These are phyloP conservation scores for Diphasiastrum complanatum DNA, from an alignment of 83 land plant genomes.

Conservation along the genomic window DNA sequence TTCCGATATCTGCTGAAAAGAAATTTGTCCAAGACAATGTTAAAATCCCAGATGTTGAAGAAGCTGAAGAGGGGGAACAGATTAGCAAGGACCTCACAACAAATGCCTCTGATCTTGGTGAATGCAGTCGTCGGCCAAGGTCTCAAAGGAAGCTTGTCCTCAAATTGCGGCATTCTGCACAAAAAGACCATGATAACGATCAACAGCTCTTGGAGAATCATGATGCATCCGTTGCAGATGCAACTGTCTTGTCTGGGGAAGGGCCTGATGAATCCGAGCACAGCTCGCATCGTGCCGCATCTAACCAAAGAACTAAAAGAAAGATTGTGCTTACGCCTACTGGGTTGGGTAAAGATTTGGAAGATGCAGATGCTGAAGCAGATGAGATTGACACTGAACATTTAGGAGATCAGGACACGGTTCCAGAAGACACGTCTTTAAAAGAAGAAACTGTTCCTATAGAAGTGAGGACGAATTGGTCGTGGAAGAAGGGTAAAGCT, in stretches of 20 bases:
- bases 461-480: constrained; percentile 16
- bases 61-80: too few relatives aligned
- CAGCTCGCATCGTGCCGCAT: constrained; percentile 1
- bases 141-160: constrained; percentile 52
- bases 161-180: constrained; percentile 41
- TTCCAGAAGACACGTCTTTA: background rate
- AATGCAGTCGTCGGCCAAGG: constrained; percentile 31
- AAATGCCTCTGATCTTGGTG: constrained; percentile 23
- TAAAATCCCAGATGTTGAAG: too few relatives aligned
- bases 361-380: constrained; percentile 1
- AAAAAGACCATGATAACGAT: constrained; percentile 1
- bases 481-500: constrained; percentile 28
- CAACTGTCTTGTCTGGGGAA: too few relatives aligned
- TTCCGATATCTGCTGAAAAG: too few relatives aligned
- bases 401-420: background rate
- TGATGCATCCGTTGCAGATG: constrained; percentile 14
- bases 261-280: too few relatives aligned
- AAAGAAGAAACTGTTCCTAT: background rate
- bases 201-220: constrained; percentile 4
- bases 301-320: background rate
- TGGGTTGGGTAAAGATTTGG: too few relatives aligned
- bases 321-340: too few relatives aligned
- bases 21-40: too few relatives aligned
- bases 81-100: too few relatives aligned
- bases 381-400: background rate